Evolutionary conservation across 108 stramenopile genomes (phyloP), one percentile per base, ranked within the genome.

Genomic region (Stephanodiscus minutulus): DNA sequence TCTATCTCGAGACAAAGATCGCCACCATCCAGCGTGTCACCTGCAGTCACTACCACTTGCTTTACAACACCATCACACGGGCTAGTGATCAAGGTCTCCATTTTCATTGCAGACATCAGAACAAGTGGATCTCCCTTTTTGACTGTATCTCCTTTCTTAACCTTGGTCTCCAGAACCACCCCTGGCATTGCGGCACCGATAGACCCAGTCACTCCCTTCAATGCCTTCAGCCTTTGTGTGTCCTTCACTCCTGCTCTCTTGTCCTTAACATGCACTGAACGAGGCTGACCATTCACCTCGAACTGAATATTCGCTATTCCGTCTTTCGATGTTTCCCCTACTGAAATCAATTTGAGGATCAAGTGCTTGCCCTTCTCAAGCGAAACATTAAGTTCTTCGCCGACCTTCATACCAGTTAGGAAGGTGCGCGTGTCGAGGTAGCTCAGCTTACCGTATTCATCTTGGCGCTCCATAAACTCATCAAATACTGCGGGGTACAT

Each of bases 121-220:
- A 96, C 81, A 25, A 98, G 79, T 5, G 92, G 89, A 66, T 94
- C 85, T n/a, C 98, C 98, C n/a, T 77, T 76, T 63, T 86, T 82
- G 22, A 98, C 98, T 17, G 61, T 66, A 64, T 97, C 96, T 9
- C 98, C 98, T 28, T 81, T 82, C 59, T 83, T 85, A 1, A 96
- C 93, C 77, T 87, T 93, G 11, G 96, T 91, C 35, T 96, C 94
- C 18, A 98, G 82, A 11, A 98, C 95, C 1, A 96, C 97, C 18
- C 97, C 96, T 25, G 96, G 96, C 96, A 98, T 98, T 49, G 96
- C 93, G 5, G 97, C 95, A 27, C 95, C 96, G 25, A 97, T 85
- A 22, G 64, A 54, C 1, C 77, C 77, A 31, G 69, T 72, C 20
- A 87, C 85, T n/a, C 76, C 77, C 8, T 78, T 67, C 70, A 86